A percentile compares a stretch with the other conserved stretches of the same genome.
Conservation (phyloP, 176 grass and related monocot species). For the Cocos nucifera region DNA sequence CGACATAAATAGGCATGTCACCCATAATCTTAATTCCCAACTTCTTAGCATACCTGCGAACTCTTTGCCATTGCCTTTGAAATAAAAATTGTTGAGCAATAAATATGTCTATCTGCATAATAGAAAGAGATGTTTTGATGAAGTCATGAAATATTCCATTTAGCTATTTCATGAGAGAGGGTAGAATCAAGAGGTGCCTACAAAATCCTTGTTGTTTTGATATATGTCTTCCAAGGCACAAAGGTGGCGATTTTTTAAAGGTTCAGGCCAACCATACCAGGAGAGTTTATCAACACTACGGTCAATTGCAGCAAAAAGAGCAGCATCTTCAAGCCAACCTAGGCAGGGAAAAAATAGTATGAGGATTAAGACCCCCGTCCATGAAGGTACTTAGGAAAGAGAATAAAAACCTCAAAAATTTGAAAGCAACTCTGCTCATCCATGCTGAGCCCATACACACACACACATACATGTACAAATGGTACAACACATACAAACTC, state of each 20-base stretch:
- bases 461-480: no score
- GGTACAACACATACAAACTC: no score
- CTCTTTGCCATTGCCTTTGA: constrained; percentile 86
- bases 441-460: no score
- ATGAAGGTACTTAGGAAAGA: no score
- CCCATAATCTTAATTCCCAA: constrained; percentile 89
- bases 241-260: constrained; percentile 92
- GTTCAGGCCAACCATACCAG: constrained; percentile 90
- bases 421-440: no score
- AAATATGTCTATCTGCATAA: constrained; percentile 81
- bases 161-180: no score
- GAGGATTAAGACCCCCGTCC: constrained; percentile 5
- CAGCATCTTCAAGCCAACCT: constrained; percentile 99
- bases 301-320: constrained; percentile 97
- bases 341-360: constrained; percentile 7
- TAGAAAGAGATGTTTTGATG: neutral
- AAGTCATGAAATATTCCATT: no score
- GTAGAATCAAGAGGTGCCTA: constrained; percentile 30
- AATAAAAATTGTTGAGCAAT: constrained; percentile 85
- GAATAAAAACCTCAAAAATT: no score
- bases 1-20: constrained; percentile 99
- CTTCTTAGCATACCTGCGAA: constrained; percentile 62
- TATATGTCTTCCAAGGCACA: constrained; percentile 72
- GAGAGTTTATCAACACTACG: constrained; percentile 41
- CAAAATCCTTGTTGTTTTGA: constrained; percentile 65